Evolutionary conservation across 148 eudicot species (phyloP), one percentile per base, ranked within the genome.

Genomic region (Fagopyrum tataricum): DNA sequence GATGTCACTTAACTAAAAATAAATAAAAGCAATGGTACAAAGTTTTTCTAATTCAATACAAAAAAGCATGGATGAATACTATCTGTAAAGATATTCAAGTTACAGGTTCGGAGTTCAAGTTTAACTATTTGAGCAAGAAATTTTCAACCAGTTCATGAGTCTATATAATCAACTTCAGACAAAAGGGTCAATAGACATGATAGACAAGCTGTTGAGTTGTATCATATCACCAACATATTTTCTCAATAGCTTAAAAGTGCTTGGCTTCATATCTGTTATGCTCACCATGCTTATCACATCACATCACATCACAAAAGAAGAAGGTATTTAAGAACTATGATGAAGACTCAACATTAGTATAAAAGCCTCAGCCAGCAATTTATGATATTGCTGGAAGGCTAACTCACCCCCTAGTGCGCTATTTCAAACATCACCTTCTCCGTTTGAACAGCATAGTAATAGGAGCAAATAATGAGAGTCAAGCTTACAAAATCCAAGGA

Each of bases 101-200:
- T 31, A 39, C 17, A 59, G 39, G 24, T 59, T 59, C 23, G 41
- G 14, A 3, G 39, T 61, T 5, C 24, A 61, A 24, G 4, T 61
- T 61, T 59, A 13, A 23, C 14, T 13, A 2, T 61, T 61, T 59
- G 37, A 23, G 39, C 39, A 23, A 59, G 66, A 23, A 21, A 59
- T 21, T 23, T 23, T n/a, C 15, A 18, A 64, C 69, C 6, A 15
- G 18, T 43, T 31, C 15, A 43, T 6, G 44, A 37, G 15, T 37
- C 44, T 37, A 64, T 37, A 64, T 5, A 64, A 64, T 7, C 67
- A 64, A 14, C 37, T 64, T 64, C 69, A 37, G 69, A 64, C 26
- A 64, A 61, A 24, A 0, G 20, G n/a, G 5, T 31, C 39, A 24
- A 4, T n/a, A 59, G 21, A 59, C 0, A 18, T 15, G 7, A 37